phyloP scores from a whole-genome alignment of 257 asterid species.

The Eustoma russellianum region DNA sequence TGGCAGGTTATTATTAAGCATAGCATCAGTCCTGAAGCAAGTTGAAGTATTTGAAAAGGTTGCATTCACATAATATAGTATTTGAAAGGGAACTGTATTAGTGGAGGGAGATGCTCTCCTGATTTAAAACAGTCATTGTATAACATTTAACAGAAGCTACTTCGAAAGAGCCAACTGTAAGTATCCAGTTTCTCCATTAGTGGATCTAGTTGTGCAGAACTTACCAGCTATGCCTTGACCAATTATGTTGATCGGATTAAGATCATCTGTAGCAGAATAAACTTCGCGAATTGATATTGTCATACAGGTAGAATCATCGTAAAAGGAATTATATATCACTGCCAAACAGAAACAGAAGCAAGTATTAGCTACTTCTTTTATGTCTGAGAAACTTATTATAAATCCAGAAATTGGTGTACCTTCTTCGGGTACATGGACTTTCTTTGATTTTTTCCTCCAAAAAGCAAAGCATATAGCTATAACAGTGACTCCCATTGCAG shows the following conservation, averaged over 20 bases:
- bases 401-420: constrained; percentile 17
- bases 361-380: constrained; percentile 2
- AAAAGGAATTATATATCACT: constrained; percentile 18
- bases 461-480: constrained; percentile 19
- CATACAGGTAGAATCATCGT: constrained; percentile 26
- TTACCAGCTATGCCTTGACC: constrained; percentile 85
- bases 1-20: no score
- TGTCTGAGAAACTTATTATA: not conserved
- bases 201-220: not conserved
- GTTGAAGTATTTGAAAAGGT: no score
- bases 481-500: constrained; percentile 19
- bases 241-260: constrained; percentile 55
- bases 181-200: not conserved
- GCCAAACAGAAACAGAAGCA: constrained; percentile 7
- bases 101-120: no score
- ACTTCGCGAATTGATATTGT: constrained; percentile 42
- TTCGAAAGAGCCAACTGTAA: not conserved
- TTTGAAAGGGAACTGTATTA: no score
- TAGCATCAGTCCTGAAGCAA: no score
- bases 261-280: constrained; percentile 44
- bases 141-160: no score
- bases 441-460: constrained; percentile 18
- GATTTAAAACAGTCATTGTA: no score
- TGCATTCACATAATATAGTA: no score
- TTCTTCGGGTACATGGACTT: constrained; percentile 16